Evolutionary conservation across 2,329 filamentous ascomycete genomes (phyloP), one percentile per base, ranked within the genome.

Genomic region (Arthrobotrys entomopaga): DNA sequence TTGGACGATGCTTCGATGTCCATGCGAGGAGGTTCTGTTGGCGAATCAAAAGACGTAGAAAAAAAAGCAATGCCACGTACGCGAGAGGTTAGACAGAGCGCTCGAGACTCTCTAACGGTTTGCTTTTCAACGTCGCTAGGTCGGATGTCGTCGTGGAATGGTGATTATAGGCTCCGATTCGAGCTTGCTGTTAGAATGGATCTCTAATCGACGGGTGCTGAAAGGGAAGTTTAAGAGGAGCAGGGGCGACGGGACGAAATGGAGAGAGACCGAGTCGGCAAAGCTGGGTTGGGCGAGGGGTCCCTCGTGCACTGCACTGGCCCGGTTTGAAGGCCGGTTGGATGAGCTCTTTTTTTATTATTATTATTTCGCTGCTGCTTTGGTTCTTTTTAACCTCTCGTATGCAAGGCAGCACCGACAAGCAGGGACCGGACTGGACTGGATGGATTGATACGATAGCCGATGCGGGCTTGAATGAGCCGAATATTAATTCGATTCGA

Each of bases 1-100:
- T 88, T 87, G 76, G 91, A 90, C 65, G 92, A 86, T 77, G 89
- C 89, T 75, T 82, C 81, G 74, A 83, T 79, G 75, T 80, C 80
- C 70, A 74, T 74, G 52, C 57, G 40, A 58, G 49, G 53, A 60
- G 16, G 57, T 56, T 78, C 78, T 63, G 80, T 78, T 74, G 56
- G 58, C 73, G 66, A 57, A 77, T 76, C 42, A 19, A 15, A 46
- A 19, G 42, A 46, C 42, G 15, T 46, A 76, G 77, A 53, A 20
- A 78, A 20, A 78, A 29, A 38, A 50, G 46, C 16, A 53, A 58
- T 42, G 16, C 16, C 22, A 34, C 60, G 11, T 83, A 85, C 74
- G 77, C 85, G n/a, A 81, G 81, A 79, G 85, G 22, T 56, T n/a
- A n/a, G 38, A 43, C 3, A 24, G n/a, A 16, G 19, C 3, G 34